Conservation (phyloP, 2,329 filamentous ascomycete genomes). For the Colletotrichum falcatum region DNA sequence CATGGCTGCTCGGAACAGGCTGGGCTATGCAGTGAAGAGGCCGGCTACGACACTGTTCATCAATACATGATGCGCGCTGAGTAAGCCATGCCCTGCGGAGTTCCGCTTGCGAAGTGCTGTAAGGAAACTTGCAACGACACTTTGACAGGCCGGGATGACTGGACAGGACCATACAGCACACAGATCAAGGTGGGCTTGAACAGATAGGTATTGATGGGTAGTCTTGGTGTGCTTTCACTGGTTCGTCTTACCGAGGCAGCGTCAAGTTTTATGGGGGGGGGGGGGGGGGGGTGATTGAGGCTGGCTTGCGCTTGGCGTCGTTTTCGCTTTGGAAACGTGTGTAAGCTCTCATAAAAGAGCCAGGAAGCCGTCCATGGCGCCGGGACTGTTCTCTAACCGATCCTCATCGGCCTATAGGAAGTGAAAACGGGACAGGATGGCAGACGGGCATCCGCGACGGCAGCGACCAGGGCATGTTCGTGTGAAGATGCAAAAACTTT, state of each 20-base stretch:
- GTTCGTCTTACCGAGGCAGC: too few relatives aligned
- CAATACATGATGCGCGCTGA: background rate
- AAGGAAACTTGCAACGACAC: background rate
- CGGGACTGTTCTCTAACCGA: background rate
- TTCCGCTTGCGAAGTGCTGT: background rate
- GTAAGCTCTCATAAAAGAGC: background rate
- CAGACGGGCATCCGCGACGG: background rate
- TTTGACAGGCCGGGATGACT: background rate
- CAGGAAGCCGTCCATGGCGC: background rate
- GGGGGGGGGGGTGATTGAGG: too few relatives aligned
- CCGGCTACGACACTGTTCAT: background rate
- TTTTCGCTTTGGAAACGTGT: too few relatives aligned
- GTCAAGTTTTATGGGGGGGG: too few relatives aligned
- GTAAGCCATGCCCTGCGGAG: slow-evolving; percentile 27
- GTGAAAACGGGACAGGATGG: background rate
- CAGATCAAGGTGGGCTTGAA: too few relatives aligned
- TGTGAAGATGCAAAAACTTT: slow-evolving; percentile 31
- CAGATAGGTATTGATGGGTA: background rate
- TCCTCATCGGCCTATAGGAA: background rate
- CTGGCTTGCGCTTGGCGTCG: background rate
- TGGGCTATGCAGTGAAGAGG: background rate
- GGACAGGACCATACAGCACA: too few relatives aligned
- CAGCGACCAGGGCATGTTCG: background rate
- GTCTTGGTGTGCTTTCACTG: background rate
- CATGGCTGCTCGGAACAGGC: background rate